Conservation (phyloP, 345 rosid species). For the Camelina laxa region DNA sequence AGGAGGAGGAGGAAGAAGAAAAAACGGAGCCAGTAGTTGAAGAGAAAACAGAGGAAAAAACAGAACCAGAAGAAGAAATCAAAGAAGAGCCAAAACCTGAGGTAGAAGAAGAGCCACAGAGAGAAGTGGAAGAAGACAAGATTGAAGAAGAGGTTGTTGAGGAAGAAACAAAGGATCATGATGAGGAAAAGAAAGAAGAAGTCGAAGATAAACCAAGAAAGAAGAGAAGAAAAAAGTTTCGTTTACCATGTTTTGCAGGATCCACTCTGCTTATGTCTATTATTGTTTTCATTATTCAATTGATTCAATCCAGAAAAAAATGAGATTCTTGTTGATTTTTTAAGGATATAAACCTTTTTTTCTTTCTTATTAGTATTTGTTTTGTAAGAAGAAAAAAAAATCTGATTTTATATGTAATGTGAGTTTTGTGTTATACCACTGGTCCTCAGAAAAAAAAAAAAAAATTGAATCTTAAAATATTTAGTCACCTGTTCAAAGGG, state of each 20-base stretch:
- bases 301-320: constrained; percentile 39
- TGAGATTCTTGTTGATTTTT: constrained; percentile 4
- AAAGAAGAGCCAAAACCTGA: constrained; percentile 36
- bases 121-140: constrained; percentile 27
- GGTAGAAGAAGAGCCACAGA: constrained; percentile 24
- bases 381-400: not conserved
- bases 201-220: constrained; percentile 30
- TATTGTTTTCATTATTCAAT: constrained; percentile 37
- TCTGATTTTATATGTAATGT: not conserved
- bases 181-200: constrained; percentile 15
- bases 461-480: not conserved
- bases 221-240: constrained; percentile 39
- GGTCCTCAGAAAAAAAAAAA: not conserved
- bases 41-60: constrained; percentile 19
- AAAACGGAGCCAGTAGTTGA: not conserved
- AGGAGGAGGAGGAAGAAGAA: constrained; percentile 49
- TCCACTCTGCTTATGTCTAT: constrained; percentile 43
- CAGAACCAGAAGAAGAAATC: constrained; percentile 37
- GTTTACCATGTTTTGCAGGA: constrained; percentile 45
- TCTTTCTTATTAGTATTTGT: not conserved
- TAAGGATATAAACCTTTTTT: not conserved
- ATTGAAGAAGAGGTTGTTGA: constrained; percentile 29
- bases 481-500: not conserved
- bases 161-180: constrained; percentile 36
- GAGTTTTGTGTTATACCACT: constrained; percentile 18